These are phyloP conservation scores for Kazachstania africana DNA, from an alignment of 805 yeast species.

Conservation along the genomic window DNA sequence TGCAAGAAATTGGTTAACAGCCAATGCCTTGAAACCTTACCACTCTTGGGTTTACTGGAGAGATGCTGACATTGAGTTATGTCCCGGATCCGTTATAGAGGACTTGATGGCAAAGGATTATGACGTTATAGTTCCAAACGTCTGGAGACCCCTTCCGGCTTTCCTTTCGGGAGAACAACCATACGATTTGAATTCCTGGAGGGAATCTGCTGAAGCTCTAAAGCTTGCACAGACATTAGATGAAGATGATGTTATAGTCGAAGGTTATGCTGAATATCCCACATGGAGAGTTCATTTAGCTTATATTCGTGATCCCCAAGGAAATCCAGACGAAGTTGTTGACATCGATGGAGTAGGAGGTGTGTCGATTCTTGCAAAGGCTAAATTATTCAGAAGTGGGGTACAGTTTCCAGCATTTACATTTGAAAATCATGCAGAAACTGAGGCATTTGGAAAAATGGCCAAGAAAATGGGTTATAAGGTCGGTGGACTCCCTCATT, in stretches of 20 bases:
- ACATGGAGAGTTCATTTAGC: conserved; percentile 98
- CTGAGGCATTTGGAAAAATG: conserved; percentile 85
- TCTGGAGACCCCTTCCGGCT: conserved; percentile 83
- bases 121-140: conserved; percentile 91
- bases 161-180: conserved; percentile 82
- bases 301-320: conserved; percentile 86
- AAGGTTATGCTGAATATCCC: conserved; percentile 93
- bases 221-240: conserved; percentile 65
- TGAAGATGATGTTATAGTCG: conserved; percentile 94
- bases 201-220: conserved; percentile 71
- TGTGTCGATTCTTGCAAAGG: conserved; percentile 82
- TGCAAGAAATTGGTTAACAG: conserved; percentile 87
- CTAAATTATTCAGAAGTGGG: conserved; percentile 75
- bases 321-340: conserved; percentile 88
- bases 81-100: conserved; percentile 74
- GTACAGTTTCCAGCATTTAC: conserved; percentile 96
- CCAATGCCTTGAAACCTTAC: conserved; percentile 79
- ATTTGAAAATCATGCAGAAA: conserved; percentile 92
- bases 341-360: conserved; percentile 96
- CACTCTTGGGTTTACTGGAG: conserved; percentile 97
- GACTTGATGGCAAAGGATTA: conserved; percentile 85
- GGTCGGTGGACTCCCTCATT: conserved; percentile 85
- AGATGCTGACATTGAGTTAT: conserved; percentile 93
- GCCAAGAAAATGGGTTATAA: conserved; percentile 65
- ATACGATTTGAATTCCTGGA: conserved; percentile 78